Percentiles rank a stretch among this genome's conserved stretches.
Evolutionary conservation across 495 filamentous ascomycete genomes (phyloP).

Genomic region (Cryomyces minteri): DNA sequence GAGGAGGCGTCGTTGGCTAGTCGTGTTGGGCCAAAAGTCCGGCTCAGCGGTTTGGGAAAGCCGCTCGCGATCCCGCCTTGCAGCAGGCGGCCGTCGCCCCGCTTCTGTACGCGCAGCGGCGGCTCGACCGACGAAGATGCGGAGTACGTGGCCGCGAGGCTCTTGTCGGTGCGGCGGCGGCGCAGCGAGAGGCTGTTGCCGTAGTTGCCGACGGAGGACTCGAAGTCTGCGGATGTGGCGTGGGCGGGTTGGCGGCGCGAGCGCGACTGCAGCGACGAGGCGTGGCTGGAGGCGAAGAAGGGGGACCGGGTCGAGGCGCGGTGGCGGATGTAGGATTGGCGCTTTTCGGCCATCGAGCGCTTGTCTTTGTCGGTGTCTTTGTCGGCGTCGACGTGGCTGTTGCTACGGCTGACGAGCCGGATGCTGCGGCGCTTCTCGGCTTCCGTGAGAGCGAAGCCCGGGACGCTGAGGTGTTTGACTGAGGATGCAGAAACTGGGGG

Average conservation of each 20-base stretch:
- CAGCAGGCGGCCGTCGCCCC: neutral
- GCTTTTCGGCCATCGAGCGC: constrained; percentile 14
- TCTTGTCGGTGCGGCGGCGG: neutral
- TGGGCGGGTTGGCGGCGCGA: neutral
- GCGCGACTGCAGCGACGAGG: neutral
- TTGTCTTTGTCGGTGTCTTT: constrained; percentile 2
- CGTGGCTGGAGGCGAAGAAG: constrained; percentile 3
- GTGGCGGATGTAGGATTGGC: constrained; percentile 17
- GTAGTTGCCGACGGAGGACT: neutral
- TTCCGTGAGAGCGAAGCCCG: constrained; percentile 5
- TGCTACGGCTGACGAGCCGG: constrained; percentile 10
- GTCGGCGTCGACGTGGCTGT: constrained; percentile 3
- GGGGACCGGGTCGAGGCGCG: constrained; percentile 10
- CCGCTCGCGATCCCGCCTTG: neutral
- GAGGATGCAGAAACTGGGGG: constrained; percentile 3
- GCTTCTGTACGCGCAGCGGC: neutral
- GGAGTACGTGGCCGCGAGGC: neutral
- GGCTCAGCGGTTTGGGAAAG: neutral
- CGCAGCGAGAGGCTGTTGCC: neutral
- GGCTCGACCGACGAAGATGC: neutral
- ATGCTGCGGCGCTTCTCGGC: constrained; percentile 14
- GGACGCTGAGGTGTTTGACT: neutral
- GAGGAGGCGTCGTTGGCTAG: neutral
- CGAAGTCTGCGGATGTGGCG: neutral
- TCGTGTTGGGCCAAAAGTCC: neutral